Evolutionary conservation across 2,329 filamentous ascomycete species (phyloP), one percentile per base, ranked within the genome.

Genomic region (Colletotrichum somersetense): DNA sequence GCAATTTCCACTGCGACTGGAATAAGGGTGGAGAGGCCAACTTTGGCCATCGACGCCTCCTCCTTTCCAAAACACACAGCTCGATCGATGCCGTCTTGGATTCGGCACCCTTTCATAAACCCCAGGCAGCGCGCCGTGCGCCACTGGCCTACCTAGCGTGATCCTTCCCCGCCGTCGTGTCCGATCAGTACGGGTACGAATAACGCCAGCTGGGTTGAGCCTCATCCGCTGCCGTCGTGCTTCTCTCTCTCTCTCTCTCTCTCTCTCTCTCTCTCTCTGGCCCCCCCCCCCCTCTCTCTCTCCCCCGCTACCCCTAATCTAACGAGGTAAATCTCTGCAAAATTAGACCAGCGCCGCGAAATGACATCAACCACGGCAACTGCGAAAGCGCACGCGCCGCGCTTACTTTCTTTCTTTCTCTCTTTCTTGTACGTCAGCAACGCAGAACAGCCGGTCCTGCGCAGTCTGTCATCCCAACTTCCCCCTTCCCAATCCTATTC

Each of bases 301-400:
- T 42, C 23, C n/a, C 57, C 7, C 33, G 18, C 26, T 1, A 44
- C 30, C 59, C 26, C 50, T 23, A 46, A 56, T 64, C 50, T 35
- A 44, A 64, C 26, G 35, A 16, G 42, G 46, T 16, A 59, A 46
- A 33, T 57, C 35, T 57, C 55, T 57, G 55, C 44, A 38, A 61
- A 50, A 62, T 62, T 20, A 50, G 20, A 23, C 33, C 35, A 57
- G 14, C 35, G 55, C 55, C 8, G 55, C 35, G 35, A 40, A 52
- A 33, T 63, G 61, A 55, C 48, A 55, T 63, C 48, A 63, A 55
- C 48, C 46, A 57, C 6, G 35, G 35, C 44, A 23, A 30, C 23
- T 16, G 20, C 40, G 26, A 40, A 7, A 30, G 20, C 8, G 42
- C 55, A 16, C 48, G 23, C 23, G 18, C 48, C 46, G n/a, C 5